Evolutionary conservation across 495 filamentous ascomycete species (phyloP).

Genomic region (Penicillium maclennaniae): DNA sequence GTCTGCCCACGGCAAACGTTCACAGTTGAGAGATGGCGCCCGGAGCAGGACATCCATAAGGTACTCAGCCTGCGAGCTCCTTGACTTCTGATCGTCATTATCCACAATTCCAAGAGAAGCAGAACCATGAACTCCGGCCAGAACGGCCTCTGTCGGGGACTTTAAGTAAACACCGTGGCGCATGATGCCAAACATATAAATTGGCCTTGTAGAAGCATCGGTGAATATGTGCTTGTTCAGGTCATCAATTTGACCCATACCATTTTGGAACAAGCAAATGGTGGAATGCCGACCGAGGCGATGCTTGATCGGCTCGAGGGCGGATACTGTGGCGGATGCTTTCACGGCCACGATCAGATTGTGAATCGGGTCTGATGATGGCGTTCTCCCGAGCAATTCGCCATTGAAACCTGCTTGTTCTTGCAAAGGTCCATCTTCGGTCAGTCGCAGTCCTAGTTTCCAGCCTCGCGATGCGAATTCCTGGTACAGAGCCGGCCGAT

Average conservation of each 20-base stretch:
- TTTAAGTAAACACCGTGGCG: constrained; percentile 21
- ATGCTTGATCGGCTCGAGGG: constrained; percentile 20
- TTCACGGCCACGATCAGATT: constrained; percentile 26
- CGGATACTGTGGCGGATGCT: constrained; percentile 19
- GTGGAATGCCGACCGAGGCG: constrained; percentile 20
- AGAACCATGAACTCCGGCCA: constrained; percentile 17
- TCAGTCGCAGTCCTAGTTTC: constrained; percentile 17
- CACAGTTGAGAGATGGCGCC: constrained; percentile 26
- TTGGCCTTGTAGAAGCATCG: constrained; percentile 11
- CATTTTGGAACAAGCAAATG: constrained; percentile 26
- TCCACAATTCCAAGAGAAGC: constrained; percentile 14
- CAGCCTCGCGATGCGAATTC: constrained; percentile 13
- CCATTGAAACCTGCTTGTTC: constrained; percentile 12
- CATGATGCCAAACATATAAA: constrained; percentile 23
- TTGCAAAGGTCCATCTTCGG: constrained; percentile 12
- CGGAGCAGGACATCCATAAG: constrained; percentile 28
- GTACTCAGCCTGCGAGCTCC: constrained; percentile 12
- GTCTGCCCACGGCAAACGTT: constrained; percentile 25
- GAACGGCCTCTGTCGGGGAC: constrained; percentile 18
- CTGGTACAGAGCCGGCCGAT: constrained; percentile 23
- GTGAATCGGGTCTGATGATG: constrained; percentile 9
- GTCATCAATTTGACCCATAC: constrained; percentile 21
- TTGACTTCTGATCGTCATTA: not conserved
- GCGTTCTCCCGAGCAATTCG: constrained; percentile 9
- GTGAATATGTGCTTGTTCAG: constrained; percentile 17